These are phyloP conservation scores for Russula compacta DNA, from an alignment of 768 basidiomycete species.

Conservation along the genomic window DNA sequence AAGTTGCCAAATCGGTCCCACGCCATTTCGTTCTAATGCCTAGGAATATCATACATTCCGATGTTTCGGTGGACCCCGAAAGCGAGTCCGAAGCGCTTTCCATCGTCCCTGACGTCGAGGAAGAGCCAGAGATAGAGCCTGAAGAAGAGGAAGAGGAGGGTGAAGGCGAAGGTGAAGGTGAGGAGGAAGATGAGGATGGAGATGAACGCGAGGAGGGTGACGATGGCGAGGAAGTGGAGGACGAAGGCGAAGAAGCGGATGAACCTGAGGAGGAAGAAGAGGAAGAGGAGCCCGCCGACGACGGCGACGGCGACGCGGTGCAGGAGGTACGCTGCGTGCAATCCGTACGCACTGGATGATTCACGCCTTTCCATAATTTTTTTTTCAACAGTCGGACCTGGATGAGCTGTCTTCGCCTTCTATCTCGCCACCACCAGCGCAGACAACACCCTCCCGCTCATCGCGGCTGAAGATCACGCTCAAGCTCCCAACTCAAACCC, in stretches of 20 bases:
- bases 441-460: slow-evolving; percentile 22
- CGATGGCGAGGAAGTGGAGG: slow-evolving; percentile 26
- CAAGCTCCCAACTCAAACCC: slow-evolving; percentile 38
- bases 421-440: slow-evolving; percentile 16
- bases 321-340: slow-evolving; percentile 3
- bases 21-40: slow-evolving; percentile 1
- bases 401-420: slow-evolving; percentile 20
- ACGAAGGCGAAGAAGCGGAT: slow-evolving; percentile 7
- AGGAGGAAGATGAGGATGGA: slow-evolving; percentile 28
- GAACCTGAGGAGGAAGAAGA: slow-evolving; percentile 16
- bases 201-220: slow-evolving; percentile 28
- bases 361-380: neutral
- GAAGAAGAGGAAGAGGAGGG: slow-evolving; percentile 26
- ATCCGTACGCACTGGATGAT: neutral
- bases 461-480: slow-evolving; percentile 54
- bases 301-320: slow-evolving; percentile 22
- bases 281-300: slow-evolving; percentile 18
- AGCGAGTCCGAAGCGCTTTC: slow-evolving; percentile 16
- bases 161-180: slow-evolving; percentile 31
- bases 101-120: slow-evolving; percentile 27
- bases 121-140: slow-evolving; percentile 33
- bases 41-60: slow-evolving; percentile 18
- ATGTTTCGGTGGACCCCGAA: slow-evolving; percentile 16
- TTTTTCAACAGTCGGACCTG: slow-evolving; percentile 14
- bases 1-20: neutral